A percentile compares a stretch with the other conserved stretches of the same genome.
phyloP scores from a whole-genome alignment of 371 early-diverging fungal species.

The Zopfochytrium polystomum region DNA sequence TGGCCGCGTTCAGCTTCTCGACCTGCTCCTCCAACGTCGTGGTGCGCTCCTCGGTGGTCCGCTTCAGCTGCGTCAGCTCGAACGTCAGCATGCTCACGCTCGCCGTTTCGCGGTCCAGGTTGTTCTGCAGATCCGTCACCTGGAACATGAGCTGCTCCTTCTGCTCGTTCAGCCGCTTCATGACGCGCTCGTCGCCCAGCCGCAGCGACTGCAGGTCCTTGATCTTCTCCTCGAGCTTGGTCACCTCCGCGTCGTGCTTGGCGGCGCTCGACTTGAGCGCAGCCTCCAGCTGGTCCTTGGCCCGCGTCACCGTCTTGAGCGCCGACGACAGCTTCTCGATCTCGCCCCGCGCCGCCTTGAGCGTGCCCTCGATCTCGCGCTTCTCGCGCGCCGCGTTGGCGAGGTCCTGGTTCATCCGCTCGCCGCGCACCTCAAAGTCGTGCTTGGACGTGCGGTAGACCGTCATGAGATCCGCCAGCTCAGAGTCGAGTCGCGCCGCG shows the following conservation, averaged over 20 bases:
- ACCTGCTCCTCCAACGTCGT: constrained; percentile 38
- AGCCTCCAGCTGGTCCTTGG: constrained; percentile 43
- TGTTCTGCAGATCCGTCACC: constrained; percentile 49
- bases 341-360: constrained; percentile 30
- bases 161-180: constrained; percentile 37
- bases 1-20: constrained; percentile 39
- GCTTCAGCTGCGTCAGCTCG: constrained; percentile 40
- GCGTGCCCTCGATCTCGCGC: constrained; percentile 30
- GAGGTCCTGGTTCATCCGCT: constrained; percentile 26
- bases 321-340: constrained; percentile 39
- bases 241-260: constrained; percentile 40
- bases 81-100: constrained; percentile 40
- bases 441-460: constrained; percentile 30
- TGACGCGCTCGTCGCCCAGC: constrained; percentile 30
- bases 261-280: constrained; percentile 33
- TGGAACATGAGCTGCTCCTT: constrained; percentile 54
- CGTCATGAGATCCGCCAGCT: constrained; percentile 24
- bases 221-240: constrained; percentile 35
- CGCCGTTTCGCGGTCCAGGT: constrained; percentile 41
- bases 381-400: constrained; percentile 18
- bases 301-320: constrained; percentile 36
- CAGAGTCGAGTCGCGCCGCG: constrained; percentile 34
- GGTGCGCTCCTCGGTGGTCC: constrained; percentile 38
- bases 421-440: constrained; percentile 31
- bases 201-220: constrained; percentile 31